These are phyloP conservation scores for Agapanthus africanus DNA, from an alignment of 106 monocot species.

Conservation along the genomic window DNA sequence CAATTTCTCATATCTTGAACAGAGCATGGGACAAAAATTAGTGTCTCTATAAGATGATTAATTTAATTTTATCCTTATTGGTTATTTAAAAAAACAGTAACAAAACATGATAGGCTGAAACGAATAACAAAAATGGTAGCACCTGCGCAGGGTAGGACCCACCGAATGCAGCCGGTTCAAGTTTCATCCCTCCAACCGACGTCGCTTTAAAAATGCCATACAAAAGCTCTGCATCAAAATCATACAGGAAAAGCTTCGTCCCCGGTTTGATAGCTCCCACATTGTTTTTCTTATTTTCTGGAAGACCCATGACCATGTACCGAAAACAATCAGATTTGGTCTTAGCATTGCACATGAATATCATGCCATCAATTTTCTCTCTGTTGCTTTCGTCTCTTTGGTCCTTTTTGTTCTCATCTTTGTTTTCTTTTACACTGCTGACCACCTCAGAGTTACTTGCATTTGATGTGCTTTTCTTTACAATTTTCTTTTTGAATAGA, in stretches of 20 bases:
- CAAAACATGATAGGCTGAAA: too few relatives aligned
- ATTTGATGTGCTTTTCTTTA: constrained; percentile 6
- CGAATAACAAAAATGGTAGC: too few relatives aligned
- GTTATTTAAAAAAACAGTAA: too few relatives aligned
- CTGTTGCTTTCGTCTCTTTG: constrained; percentile 1
- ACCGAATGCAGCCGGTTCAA: constrained; percentile 38
- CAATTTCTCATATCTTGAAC: too few relatives aligned
- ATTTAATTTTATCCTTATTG: too few relatives aligned
- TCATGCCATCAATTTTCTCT: constrained; percentile 24
- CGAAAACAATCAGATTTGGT: constrained; percentile 36
- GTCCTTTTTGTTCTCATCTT: constrained; percentile 8
- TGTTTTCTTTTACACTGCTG: constrained; percentile 1
- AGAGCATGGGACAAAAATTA: too few relatives aligned
- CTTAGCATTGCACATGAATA: constrained; percentile 34
- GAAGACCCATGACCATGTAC: constrained; percentile 38
- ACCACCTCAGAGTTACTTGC: not conserved
- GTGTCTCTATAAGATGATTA: too few relatives aligned
- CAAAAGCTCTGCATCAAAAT: constrained; percentile 33
- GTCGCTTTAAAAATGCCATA: constrained; percentile 38
- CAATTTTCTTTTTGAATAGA: not conserved
- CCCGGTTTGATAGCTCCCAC: constrained; percentile 23
- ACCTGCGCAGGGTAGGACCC: constrained; percentile 37
- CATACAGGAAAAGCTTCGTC: constrained; percentile 34
- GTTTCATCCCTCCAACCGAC: constrained; percentile 38
- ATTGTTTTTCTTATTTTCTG: constrained; percentile 26